Base-by-base conservation (phyloP, 2,329 filamentous ascomycete species). In the Fusarium piperis region DNA sequence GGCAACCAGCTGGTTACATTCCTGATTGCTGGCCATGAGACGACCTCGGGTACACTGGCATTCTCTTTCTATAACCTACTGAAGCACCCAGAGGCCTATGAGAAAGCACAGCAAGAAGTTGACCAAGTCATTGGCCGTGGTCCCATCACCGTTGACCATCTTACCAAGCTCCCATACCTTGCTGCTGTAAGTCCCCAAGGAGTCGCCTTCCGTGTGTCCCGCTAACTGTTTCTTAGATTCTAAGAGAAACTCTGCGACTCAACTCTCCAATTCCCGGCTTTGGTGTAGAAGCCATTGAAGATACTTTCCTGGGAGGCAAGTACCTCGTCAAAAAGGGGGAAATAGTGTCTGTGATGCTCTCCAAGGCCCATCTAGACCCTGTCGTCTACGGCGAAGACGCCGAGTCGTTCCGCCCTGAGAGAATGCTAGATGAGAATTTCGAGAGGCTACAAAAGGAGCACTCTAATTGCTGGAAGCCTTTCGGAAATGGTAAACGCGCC, bases 1-100 rank as follows among this genome's bases (percentile, higher is more conserved):
- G 86, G 89, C 16, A 85, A 91, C 77, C 93, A 94, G 70, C 88
- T 94, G 81, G 90, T 92, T 65, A 94, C 91, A 0, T 93, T 94
- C 71, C 79, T 94, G 11, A 90, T 92, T 73, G 90, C 90, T 36
- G 90, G 90, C 2, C 91, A 93, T 68, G 92, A 94, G 74, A 94
- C 93, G 0, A 92, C 92, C 0, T 89, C 90, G 2, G 91, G 91
- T 3, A 80, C 91, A 16, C 78, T 94, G 13, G 88, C 90, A 0
- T 94, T 93, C 75, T 81, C 86, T 0, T 88, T 93, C 56, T 91
- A 90, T 76, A 85, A 91, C 62, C 83, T 94, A 3, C 78, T 93
- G 35, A 91, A 90, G 76, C 85, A 91, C 72, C 91, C 91, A 0
- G 83, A 86, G 2, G 83, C 84, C 2, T 89, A 91, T 67, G 81